These are phyloP conservation scores for Delonix regia DNA, from an alignment of 306 rosid genomes.

Conservation along the genomic window DNA sequence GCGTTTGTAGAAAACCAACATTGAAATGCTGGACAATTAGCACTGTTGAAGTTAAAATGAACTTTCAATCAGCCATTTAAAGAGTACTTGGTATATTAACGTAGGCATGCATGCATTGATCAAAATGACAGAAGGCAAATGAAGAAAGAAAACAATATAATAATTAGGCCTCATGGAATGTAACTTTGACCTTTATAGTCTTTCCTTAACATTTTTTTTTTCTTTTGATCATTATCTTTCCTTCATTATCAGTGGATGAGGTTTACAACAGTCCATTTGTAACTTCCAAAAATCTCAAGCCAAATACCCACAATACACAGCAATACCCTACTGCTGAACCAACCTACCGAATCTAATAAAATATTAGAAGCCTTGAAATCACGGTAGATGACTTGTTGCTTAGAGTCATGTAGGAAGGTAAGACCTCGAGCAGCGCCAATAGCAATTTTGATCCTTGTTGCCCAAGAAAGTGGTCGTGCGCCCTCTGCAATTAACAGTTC, in stretches of 20 bases:
- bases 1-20: constrained; percentile 25
- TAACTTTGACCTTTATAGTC: neutral
- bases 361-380: constrained; percentile 79
- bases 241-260: neutral
- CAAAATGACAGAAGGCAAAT: neutral
- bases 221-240: neutral
- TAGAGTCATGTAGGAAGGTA: constrained; percentile 47
- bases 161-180: neutral
- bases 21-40: constrained; percentile 8
- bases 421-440: constrained; percentile 63
- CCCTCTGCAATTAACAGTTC: constrained; percentile 41
- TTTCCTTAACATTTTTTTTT: neutral
- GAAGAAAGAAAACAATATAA: neutral
- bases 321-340: neutral
- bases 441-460: constrained; percentile 56
- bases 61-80: constrained; percentile 9
- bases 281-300: neutral
- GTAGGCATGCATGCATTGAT: constrained; percentile 11
- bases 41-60: constrained; percentile 21
- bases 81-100: neutral
- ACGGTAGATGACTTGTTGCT: constrained; percentile 62
- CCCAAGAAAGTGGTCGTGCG: constrained; percentile 51
- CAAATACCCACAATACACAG: neutral
- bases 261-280: neutral
- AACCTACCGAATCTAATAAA: constrained; percentile 62